Base-by-base conservation (phyloP, 192 early-diverging fungal genomes). In the Umbelopsis isabellina region DNA sequence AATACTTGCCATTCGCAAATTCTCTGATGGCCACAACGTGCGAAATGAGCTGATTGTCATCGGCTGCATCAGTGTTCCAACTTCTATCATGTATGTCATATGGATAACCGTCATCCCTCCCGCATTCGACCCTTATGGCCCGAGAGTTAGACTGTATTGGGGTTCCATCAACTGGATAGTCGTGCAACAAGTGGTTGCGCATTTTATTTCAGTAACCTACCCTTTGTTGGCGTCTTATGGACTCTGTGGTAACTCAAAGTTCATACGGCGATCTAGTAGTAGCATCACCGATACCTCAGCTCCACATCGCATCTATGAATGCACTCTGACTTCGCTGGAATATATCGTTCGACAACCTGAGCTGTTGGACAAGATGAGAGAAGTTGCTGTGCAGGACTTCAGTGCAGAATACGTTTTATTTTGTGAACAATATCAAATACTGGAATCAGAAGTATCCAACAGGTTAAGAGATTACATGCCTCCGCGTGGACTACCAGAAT, bases 21-120 rank as follows among this genome's bases (percentile, higher is more conserved):
- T 71, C 0, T 49, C 72, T 66, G 88, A 89, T 66, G 85, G 85
- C 13, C 86, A 83, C 25, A 86, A 86, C 45, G 85, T 89, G 47
- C 72, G 84, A 22, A 81, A 77, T 37, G 88, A 89, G 49, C 78
- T 89, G 50, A 76, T 84, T 46, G 74, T 83, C n/a, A 78, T 78
- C 37, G 37, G 37, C 37, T 41, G 37, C 79, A 7, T n/a, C 11
- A 47, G 3, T 25, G 33, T 37, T 35, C 48, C 48, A 16, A 49
- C 48, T 21, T 16, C 20, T 16, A 35, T 41, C 37, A 2, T 41
- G 6, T 41, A 41, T 41, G 37, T 10, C 10, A 41, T 41, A 41
- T 41, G 37, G 37, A 41, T 2, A 41, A 10, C 37, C 37, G 37
- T 41, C 37, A 41, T 41, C 5, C 27, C 55, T 35, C 2, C 30